Conservation (phyloP, 2,329 filamentous ascomycete genomes). For the Colletotrichum sp. region DNA sequence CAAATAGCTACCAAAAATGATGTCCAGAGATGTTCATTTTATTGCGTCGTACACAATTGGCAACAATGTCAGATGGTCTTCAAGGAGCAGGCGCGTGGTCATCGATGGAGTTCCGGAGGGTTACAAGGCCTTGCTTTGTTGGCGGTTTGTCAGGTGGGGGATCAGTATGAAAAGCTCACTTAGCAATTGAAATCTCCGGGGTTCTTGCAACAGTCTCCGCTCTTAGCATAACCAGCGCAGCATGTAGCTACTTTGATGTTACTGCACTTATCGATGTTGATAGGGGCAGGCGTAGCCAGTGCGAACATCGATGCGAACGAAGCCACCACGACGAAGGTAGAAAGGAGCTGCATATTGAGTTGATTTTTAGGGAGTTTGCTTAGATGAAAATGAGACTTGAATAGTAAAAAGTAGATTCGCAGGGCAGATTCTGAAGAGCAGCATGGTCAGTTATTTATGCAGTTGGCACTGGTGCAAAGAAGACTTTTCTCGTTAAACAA, state of each 20-base stretch:
- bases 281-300: background rate
- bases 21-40: background rate
- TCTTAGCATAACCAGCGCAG: background rate
- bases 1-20: background rate
- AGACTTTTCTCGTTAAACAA: background rate
- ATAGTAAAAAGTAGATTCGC: background rate
- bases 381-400: background rate
- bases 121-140: background rate
- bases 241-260: background rate
- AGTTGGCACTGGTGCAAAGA: background rate
- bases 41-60: background rate
- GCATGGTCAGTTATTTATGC: background rate
- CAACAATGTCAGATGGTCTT: background rate
- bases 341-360: background rate
- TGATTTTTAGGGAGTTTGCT: background rate
- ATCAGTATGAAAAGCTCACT: background rate
- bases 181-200: background rate
- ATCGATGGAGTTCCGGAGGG: background rate
- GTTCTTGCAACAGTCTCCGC: background rate
- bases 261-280: background rate
- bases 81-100: background rate
- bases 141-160: background rate
- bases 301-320: background rate
- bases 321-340: background rate
- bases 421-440: background rate